A percentile compares a stretch with the other conserved stretches of the same genome.
Evolutionary conservation across 352 stramenopile species (phyloP).

Genomic region (Globisporangium spinosum): DNA sequence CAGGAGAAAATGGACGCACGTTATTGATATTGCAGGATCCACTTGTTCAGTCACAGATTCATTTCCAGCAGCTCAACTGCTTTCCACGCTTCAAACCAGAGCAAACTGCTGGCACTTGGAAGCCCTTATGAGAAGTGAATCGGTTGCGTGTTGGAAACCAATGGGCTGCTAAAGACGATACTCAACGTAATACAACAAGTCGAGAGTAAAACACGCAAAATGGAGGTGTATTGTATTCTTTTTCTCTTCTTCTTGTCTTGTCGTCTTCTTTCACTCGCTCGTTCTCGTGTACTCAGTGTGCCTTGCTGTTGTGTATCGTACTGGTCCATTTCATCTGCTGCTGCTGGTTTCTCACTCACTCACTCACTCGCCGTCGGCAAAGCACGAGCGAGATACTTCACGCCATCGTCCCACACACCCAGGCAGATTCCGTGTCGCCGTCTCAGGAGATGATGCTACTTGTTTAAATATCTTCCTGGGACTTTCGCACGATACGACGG

Average conservation of each 20-base stretch:
- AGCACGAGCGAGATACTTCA: background rate
- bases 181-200: background rate
- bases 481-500: conserved; percentile 89
- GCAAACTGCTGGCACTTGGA: background rate
- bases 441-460: conserved; percentile 14
- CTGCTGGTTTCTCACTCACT: background rate
- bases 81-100: background rate
- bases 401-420: background rate
- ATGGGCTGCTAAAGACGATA: background rate
- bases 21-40: no score
- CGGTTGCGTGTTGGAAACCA: background rate
- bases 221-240: conserved; percentile 7
- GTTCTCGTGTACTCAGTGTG: background rate
- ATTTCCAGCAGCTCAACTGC: no score
- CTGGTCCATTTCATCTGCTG: background rate
- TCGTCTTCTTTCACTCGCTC: background rate
- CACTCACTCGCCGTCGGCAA: background rate
- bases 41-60: conserved; percentile 1
- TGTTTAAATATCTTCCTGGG: conserved; percentile 89
- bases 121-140: no score
- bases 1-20: background rate
- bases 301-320: background rate
- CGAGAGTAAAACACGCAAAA: background rate
- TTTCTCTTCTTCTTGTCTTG: conserved; percentile 3
- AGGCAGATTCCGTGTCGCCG: background rate